These are phyloP conservation scores for Eugenia klotzschiana DNA, from an alignment of 441 rosid species.

Conservation along the genomic window DNA sequence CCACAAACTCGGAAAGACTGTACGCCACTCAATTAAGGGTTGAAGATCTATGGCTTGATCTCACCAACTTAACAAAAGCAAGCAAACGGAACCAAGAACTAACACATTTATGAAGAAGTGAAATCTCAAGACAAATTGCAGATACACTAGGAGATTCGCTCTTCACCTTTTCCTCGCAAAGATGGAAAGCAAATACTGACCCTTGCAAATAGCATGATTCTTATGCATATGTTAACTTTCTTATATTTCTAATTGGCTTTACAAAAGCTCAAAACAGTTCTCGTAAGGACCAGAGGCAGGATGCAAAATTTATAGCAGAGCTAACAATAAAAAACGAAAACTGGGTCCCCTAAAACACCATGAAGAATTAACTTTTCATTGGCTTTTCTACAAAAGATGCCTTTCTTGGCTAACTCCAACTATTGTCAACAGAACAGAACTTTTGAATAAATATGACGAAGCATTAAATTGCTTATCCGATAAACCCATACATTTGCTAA, in stretches of 20 bases:
- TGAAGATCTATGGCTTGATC: not conserved
- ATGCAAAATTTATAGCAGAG: not conserved
- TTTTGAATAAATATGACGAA: not conserved
- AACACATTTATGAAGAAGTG: not conserved
- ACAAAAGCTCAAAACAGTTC: not conserved
- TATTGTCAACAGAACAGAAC: not conserved
- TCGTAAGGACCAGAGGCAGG: not conserved
- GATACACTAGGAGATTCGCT: not conserved
- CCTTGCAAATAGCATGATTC: not conserved
- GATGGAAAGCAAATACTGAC: not conserved
- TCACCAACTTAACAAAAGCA: not conserved
- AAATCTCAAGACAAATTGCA: not conserved
- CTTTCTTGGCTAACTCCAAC: not conserved
- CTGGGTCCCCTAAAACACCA: not conserved
- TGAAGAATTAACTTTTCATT: not conserved
- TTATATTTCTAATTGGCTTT: not conserved
- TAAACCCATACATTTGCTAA: not conserved
- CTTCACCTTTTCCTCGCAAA: not conserved
- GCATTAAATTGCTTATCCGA: not conserved
- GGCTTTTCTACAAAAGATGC: not conserved
- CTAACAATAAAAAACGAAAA: not conserved
- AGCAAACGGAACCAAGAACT: not conserved
- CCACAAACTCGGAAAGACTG: not conserved
- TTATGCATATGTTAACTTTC: not conserved
- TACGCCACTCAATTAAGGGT: not conserved